phyloP scores from a whole-genome alignment of 495 filamentous ascomycete species.

The Pyronema domesticum region DNA sequence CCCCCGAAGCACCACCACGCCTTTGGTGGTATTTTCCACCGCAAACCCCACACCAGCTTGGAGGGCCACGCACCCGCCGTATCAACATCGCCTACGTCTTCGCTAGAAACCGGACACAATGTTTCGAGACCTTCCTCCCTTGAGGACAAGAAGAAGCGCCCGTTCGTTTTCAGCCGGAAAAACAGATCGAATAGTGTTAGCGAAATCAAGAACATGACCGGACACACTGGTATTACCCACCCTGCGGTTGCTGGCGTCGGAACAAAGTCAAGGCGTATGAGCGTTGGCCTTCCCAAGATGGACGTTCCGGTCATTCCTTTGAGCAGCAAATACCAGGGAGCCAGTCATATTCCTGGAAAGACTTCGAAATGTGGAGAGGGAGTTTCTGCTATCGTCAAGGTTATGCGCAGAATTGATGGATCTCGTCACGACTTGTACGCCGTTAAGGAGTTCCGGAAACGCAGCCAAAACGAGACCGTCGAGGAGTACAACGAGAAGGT shows the following conservation, averaged over 20 bases:
- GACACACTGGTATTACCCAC: constrained; percentile 20
- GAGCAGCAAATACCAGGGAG: constrained; percentile 20
- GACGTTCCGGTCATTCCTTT: constrained; percentile 20
- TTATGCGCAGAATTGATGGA: constrained; percentile 43
- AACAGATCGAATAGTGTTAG: constrained; percentile 20
- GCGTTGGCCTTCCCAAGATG: constrained; percentile 17
- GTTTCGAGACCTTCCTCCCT: constrained; percentile 8
- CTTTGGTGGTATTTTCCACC: constrained; percentile 9
- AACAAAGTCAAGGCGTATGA: constrained; percentile 22
- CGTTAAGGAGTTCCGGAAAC: constrained; percentile 62
- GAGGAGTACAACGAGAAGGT: constrained; percentile 61
- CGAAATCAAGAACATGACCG: constrained; percentile 21
- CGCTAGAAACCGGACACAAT: constrained; percentile 3
- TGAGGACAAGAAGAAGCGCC: constrained; percentile 11
- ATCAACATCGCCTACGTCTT: constrained; percentile 6
- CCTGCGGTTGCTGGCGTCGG: constrained; percentile 19
- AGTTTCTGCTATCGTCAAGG: constrained; percentile 51
- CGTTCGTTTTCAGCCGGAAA: constrained; percentile 15
- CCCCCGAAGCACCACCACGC: constrained; percentile 15
- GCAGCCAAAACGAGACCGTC: constrained; percentile 37
- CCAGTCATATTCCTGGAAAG: constrained; percentile 22
- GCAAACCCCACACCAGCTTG: not conserved
- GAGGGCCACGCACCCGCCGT: constrained; percentile 2
- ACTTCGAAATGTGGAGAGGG: constrained; percentile 49
- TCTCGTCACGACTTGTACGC: constrained; percentile 42